A percentile compares a stretch with the other conserved stretches of the same genome.
These are phyloP conservation scores for Tetrahymena borealis DNA, from an alignment of 73 alveolate species.

Conservation along the genomic window DNA sequence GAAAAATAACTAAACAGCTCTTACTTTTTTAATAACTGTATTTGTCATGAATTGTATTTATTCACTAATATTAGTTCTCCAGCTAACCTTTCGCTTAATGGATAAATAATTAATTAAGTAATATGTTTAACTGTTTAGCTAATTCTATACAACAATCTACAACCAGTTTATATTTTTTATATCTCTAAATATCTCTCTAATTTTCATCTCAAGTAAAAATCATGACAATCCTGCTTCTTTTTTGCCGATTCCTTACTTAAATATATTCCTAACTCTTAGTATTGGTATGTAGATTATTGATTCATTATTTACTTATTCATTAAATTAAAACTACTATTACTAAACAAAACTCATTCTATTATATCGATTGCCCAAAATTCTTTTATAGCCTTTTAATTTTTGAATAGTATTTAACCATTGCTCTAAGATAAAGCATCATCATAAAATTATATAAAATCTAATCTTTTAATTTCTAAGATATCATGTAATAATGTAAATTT, in stretches of 20 bases:
- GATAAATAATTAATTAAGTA: not conserved
- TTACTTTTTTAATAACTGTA: no score
- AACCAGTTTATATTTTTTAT: not conserved
- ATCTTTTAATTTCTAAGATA: not conserved
- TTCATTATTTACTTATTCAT: not conserved
- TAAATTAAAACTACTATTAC: not conserved
- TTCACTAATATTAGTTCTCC: not conserved
- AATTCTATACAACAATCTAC: not conserved
- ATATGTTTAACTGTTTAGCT: not conserved
- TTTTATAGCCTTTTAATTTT: not conserved
- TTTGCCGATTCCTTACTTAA: not conserved
- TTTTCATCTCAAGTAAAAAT: not conserved
- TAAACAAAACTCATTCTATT: not conserved
- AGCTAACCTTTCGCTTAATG: not conserved
- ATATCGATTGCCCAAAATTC: not conserved
- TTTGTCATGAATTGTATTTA: not conserved
- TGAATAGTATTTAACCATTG: not conserved
- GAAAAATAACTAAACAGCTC: no score
- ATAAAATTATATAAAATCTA: not conserved
- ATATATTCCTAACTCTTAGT: not conserved
- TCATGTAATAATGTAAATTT: no score
- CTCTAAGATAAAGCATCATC: no score
- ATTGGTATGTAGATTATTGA: not conserved
- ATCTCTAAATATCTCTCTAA: not conserved
- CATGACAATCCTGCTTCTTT: not conserved